Conservation (phyloP, 164 flowering plant species). For the Vitis riparia region DNA sequence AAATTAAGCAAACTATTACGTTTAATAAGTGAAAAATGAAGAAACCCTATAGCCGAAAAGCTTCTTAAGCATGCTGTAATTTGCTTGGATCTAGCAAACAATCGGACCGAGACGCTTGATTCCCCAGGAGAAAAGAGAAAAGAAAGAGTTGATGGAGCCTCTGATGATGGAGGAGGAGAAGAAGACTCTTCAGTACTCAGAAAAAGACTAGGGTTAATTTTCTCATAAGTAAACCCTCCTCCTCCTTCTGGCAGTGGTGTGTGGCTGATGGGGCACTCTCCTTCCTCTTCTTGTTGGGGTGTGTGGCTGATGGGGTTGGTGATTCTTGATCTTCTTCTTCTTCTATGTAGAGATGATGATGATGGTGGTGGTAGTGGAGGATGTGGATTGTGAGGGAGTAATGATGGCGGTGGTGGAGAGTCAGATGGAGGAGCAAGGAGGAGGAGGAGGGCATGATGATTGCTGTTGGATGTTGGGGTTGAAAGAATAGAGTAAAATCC, state of each 20-base stretch:
- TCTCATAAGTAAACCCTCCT: slow-evolving; percentile 1
- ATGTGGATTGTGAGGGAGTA: slow-evolving; percentile 25
- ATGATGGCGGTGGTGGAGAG: slow-evolving; percentile 35
- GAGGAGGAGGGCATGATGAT: slow-evolving; percentile 42
- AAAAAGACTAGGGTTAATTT: slow-evolving; percentile 1
- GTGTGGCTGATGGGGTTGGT: too few species aligned
- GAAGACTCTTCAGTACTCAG: slow-evolving; percentile 8
- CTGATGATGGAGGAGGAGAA: not conserved
- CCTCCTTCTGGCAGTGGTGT: slow-evolving; percentile 8
- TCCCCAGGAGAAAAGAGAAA: slow-evolving; percentile 18
- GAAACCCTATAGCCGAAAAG: not conserved
- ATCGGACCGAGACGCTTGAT: slow-evolving; percentile 42
- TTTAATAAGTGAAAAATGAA: not conserved
- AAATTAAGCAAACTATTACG: not conserved
- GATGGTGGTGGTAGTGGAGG: slow-evolving; percentile 13
- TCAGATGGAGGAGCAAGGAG: slow-evolving; percentile 22
- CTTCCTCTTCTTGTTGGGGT: slow-evolving; percentile 9
- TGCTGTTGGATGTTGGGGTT: slow-evolving; percentile 35
- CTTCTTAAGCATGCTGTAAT: slow-evolving; percentile 7
- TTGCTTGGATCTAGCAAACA: slow-evolving; percentile 29
- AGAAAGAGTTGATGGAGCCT: not conserved
- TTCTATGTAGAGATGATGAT: not conserved
- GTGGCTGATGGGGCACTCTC: not conserved
- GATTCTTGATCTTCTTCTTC: slow-evolving; percentile 5
- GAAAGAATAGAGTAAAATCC: slow-evolving; percentile 30